Percentiles rank a stretch among this genome's conserved stretches.
These are phyloP conservation scores for Scenedesmus sp. DNA, from an alignment of 163 green algal genomes.

Conservation along the genomic window DNA sequence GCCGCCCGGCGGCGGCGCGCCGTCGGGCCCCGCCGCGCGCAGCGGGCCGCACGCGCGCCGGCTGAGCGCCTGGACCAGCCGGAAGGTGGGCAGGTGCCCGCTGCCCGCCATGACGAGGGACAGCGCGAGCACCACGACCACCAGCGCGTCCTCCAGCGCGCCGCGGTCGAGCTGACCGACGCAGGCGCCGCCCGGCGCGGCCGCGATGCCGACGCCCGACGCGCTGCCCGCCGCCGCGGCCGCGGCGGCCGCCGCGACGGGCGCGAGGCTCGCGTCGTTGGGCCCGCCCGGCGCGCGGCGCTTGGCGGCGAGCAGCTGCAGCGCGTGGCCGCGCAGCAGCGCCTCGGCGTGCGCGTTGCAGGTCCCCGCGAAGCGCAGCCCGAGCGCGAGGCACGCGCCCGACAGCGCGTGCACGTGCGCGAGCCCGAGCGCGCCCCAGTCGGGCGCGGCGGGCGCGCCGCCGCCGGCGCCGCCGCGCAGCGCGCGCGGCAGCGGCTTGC, in stretches of 20 bases:
- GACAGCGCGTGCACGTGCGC: conserved; percentile 45
- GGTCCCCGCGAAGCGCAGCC: conserved; percentile 57
- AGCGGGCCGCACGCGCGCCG: conserved; percentile 11
- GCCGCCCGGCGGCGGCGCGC: neutral
- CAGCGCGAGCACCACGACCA: conserved; percentile 54
- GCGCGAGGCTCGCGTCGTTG: conserved; percentile 26
- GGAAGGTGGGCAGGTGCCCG: conserved; percentile 87
- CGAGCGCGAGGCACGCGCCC: conserved; percentile 55
- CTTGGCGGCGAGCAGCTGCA: conserved; percentile 66
- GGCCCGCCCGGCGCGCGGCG: conserved; percentile 48
- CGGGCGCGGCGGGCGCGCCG: neutral
- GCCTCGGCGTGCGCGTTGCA: conserved; percentile 46
- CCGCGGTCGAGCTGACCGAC: conserved; percentile 47
- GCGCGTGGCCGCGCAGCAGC: conserved; percentile 49
- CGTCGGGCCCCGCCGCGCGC: neutral
- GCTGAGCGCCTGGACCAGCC: conserved; percentile 72
- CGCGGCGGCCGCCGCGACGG: conserved; percentile 24
- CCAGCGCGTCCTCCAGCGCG: conserved; percentile 48
- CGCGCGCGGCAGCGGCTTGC: neutral
- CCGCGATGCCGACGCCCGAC: neutral
- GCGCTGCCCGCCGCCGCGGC: conserved; percentile 20
- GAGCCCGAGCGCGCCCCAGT: conserved; percentile 20
- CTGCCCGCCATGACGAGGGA: conserved; percentile 88
- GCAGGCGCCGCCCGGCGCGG: conserved; percentile 1
- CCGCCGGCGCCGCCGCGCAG: neutral